Percentiles rank a stretch among this genome's conserved stretches.
These are phyloP conservation scores for Calocera cornea DNA, from an alignment of 768 basidiomycete genomes.

Conservation along the genomic window DNA sequence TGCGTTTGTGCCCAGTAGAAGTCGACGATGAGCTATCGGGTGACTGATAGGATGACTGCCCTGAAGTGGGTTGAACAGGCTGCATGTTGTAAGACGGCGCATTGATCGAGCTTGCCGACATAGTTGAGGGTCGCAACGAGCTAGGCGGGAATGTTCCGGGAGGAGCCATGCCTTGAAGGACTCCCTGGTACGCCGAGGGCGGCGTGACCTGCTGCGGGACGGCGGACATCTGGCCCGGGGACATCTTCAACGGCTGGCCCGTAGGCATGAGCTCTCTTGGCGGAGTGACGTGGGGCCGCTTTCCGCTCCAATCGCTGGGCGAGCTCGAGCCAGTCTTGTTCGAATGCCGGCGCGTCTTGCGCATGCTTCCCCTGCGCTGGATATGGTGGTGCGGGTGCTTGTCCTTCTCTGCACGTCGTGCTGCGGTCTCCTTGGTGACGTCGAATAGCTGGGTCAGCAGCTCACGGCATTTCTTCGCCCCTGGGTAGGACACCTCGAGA, in stretches of 20 bases:
- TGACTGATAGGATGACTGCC: not conserved
- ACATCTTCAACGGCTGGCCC: not conserved
- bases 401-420: not conserved
- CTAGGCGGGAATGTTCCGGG: not conserved
- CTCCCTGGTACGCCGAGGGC: not conserved
- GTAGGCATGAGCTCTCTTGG: not conserved
- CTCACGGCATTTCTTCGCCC: constrained; percentile 65
- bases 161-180: not conserved
- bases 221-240: not conserved
- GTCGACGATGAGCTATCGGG: not conserved
- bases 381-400: not conserved
- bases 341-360: not conserved
- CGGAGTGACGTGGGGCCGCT: not conserved
- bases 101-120: not conserved
- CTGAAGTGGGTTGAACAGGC: not conserved
- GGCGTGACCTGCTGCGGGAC: not conserved
- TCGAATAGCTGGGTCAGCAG: constrained; percentile 15
- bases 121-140: not conserved
- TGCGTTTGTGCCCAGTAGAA: not conserved
- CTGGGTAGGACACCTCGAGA: constrained; percentile 81
- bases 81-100: not conserved
- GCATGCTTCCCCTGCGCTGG: not conserved
- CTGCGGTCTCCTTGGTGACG: constrained; percentile 7
- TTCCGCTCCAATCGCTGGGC: not conserved
- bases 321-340: constrained; percentile 5